phyloP scores from a whole-genome alignment of 2,329 filamentous ascomycete species.

The Nemania sp. region DNA sequence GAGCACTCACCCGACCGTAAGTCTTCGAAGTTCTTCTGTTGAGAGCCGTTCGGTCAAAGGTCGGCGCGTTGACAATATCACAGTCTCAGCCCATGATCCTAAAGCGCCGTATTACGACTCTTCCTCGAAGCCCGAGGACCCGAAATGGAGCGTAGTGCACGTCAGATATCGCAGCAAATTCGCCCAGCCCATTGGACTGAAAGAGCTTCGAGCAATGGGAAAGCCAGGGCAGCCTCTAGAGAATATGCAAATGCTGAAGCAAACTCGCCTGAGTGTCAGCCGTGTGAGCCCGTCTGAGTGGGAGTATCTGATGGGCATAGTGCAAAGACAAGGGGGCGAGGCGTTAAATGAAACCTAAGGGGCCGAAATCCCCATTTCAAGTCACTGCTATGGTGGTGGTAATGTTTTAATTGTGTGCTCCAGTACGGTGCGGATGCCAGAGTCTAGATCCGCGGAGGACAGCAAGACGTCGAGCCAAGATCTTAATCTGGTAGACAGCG shows the following conservation, averaged over 20 bases:
- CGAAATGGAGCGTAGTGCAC: conserved; percentile 87
- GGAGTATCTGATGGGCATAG: conserved; percentile 61
- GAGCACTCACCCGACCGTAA: conserved; percentile 80
- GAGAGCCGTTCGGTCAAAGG: too few relatives aligned
- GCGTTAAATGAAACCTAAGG: conserved; percentile 3
- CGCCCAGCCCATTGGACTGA: conserved; percentile 67
- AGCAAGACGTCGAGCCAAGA: conserved; percentile 61
- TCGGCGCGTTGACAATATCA: conserved; percentile 33
- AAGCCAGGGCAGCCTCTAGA: conserved; percentile 60
- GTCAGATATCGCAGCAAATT: conserved; percentile 89
- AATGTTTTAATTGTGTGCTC: conserved; percentile 49
- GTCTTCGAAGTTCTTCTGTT: conserved; percentile 38
- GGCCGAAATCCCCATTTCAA: not conserved
- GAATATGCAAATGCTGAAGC: conserved; percentile 81
- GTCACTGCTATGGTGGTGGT: conserved; percentile 17
- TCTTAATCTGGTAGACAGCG: conserved; percentile 52
- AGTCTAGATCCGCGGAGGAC: conserved; percentile 54
- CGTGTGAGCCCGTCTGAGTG: conserved; percentile 68
- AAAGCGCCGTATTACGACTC: conserved; percentile 82
- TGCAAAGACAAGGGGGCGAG: conserved; percentile 43
- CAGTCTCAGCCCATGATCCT: conserved; percentile 71
- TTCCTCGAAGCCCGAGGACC: conserved; percentile 68
- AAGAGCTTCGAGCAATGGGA: conserved; percentile 69
- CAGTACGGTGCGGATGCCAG: conserved; percentile 58
- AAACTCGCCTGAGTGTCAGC: conserved; percentile 80